phyloP scores from a whole-genome alignment of 345 rosid species.

The Noccaea caerulescens region DNA sequence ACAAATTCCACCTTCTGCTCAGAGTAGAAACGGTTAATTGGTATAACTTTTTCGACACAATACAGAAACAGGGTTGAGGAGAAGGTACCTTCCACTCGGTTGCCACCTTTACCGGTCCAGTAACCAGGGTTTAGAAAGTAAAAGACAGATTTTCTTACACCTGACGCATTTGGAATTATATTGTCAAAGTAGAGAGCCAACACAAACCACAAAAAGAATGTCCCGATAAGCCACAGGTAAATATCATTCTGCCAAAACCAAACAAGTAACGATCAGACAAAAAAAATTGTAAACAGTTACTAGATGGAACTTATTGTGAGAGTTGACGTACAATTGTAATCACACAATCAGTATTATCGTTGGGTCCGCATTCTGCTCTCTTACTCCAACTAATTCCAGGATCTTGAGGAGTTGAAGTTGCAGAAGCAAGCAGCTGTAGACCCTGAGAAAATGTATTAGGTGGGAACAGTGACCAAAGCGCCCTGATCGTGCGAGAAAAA shows the following conservation, averaged over 20 bases:
- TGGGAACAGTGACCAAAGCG: conserved; percentile 82
- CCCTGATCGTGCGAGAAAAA: conserved; percentile 40
- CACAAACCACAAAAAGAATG: conserved; percentile 67
- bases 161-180: conserved; percentile 76
- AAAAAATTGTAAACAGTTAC: background rate
- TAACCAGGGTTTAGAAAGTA: conserved; percentile 80
- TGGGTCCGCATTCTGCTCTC: conserved; percentile 59
- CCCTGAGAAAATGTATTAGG: conserved; percentile 87
- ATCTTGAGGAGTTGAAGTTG: conserved; percentile 71
- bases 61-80: conserved; percentile 29
- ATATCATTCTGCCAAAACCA: conserved; percentile 69
- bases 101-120: conserved; percentile 93
- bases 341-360: conserved; percentile 56
- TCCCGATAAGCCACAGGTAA: conserved; percentile 69
- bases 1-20: conserved; percentile 84
- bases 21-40: background rate
- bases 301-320: conserved; percentile 16
- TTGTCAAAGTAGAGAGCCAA: conserved; percentile 88
- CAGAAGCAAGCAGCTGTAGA: conserved; percentile 59
- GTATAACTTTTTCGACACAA: background rate
- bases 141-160: conserved; percentile 72
- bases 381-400: conserved; percentile 83
- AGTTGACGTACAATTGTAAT: conserved; percentile 68
- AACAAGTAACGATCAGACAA: conserved; percentile 12
- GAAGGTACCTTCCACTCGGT: conserved; percentile 63